phyloP scores from a whole-genome alignment of 352 stramenopile genomes.

The Pythium graminicola region DNA sequence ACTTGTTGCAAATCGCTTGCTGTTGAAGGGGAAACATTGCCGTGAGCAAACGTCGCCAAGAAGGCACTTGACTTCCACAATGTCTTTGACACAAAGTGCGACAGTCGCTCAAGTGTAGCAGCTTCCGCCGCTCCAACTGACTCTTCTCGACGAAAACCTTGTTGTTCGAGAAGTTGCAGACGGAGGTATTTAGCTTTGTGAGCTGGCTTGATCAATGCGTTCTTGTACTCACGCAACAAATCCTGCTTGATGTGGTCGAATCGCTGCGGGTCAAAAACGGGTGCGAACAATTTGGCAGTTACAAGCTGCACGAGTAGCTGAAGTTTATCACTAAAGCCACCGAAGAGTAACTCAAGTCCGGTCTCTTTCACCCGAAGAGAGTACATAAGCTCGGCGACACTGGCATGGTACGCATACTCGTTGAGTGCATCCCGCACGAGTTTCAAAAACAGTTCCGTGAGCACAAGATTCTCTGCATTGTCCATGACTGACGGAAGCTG shows the following conservation, averaged over 20 bases:
- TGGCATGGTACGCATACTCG: conserved; percentile 54
- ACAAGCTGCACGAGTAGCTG: conserved; percentile 42
- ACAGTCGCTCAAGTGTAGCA: conserved; percentile 32
- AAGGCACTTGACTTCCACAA: conserved; percentile 49
- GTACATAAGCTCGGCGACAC: conserved; percentile 49
- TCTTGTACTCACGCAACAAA: conserved; percentile 65
- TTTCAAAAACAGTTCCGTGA: conserved; percentile 55
- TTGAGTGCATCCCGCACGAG: conserved; percentile 60
- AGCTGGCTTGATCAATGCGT: conserved; percentile 50
- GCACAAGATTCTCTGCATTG: conserved; percentile 34
- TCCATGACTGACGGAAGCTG: conserved; percentile 39
- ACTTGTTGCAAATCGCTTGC: conserved; percentile 32
- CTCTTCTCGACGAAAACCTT: conserved; percentile 42
- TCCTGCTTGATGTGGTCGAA: conserved; percentile 44
- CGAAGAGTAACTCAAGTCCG: conserved; percentile 53
- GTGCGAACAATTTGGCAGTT: conserved; percentile 33
- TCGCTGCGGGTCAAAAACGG: conserved; percentile 24
- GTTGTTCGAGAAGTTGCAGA: conserved; percentile 57
- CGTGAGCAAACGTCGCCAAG: conserved; percentile 62
- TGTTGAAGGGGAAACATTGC: conserved; percentile 43
- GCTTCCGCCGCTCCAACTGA: conserved; percentile 42
- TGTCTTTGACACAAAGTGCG: conserved; percentile 29
- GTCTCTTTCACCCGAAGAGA: conserved; percentile 52
- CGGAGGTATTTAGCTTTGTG: conserved; percentile 62
- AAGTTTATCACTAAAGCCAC: conserved; percentile 68